Base-by-base conservation (phyloP, 1,284 basidiomycete species). In the Wolfiporia cocos region DNA sequence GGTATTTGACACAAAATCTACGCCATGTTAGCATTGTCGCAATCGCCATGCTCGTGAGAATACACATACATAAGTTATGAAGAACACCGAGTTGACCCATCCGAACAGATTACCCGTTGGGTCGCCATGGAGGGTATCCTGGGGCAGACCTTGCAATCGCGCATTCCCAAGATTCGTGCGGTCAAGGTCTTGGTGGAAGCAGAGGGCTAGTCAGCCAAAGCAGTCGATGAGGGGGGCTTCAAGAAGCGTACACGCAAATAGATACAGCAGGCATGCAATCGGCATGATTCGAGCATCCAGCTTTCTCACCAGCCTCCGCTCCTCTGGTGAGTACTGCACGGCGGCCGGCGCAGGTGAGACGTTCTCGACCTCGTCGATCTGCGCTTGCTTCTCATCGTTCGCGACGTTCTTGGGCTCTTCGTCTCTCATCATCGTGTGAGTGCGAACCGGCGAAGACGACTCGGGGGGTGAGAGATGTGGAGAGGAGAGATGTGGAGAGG, bases 151-250 rank as follows among this genome's bases (percentile, higher is more conserved):
- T 59, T 84, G 84, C 29, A 88, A 63, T 34, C 84, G 73, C 31
- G 86, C 86, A 56, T 88, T 88, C 11, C 86, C 85, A 31, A 88
- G 54, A 52, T 87, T 88, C 2, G 80, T 78, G 34, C 86, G 73
- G 57, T 87, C 85, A 37, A 88, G 67, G 53, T 78, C 83, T 86
- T 37, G n/a, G n/a, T n/a, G n/a, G n/a, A n/a, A n/a, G n/a, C n/a
- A n/a, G n/a, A n/a, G n/a, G n/a, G n/a, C n/a, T n/a, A n/a, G n/a
- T n/a, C 20, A 21, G 40, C 21, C 22, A 22, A 26, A 14, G 14
- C 19, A 41, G 11, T 11, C 15, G 17, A n/a, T 11, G 5, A 11
- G 18, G 10, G 26, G 19, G 18, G 34, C 11, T 36, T 10, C 6
- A 35, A 5, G 20, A 18, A 61, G n/a, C 80, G 56, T 46, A 83